Conservation (phyloP, 345 rosid species). For the Ricinus communis region DNA sequence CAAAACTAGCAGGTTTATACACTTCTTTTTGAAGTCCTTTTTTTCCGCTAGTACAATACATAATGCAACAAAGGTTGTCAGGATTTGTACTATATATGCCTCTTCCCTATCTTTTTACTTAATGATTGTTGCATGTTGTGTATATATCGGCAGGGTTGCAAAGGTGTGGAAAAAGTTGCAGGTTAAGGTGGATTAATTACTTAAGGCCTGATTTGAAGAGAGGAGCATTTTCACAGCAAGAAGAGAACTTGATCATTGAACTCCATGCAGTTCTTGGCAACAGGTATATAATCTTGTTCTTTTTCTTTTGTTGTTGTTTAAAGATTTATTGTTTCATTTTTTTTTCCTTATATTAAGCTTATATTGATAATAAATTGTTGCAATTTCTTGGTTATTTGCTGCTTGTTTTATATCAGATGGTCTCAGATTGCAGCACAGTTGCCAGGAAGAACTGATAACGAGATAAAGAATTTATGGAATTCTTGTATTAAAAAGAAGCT, state of each 20-base stretch:
- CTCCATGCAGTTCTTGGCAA: conserved; percentile 77
- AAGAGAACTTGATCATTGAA: conserved; percentile 72
- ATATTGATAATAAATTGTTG: no score
- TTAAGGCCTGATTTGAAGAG: conserved; percentile 87
- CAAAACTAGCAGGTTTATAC: conserved; percentile 63
- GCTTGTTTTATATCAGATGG: conserved; percentile 19
- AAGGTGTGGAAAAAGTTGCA: conserved; percentile 82
- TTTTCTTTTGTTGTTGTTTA: no score
- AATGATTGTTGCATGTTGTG: neutral
- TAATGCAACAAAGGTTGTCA: conserved; percentile 1
- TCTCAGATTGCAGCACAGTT: conserved; percentile 35
- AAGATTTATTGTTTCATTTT: no score
- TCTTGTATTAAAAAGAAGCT: conserved; percentile 34
- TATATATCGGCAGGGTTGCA: conserved; percentile 49
- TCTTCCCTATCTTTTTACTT: neutral
- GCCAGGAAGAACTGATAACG: conserved; percentile 33
- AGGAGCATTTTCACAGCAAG: conserved; percentile 78
- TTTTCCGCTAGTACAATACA: no score
- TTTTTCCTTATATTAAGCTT: no score
- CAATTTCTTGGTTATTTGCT: no score
- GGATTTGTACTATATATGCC: neutral
- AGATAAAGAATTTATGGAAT: conserved; percentile 35
- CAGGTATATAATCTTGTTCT: conserved; percentile 46
- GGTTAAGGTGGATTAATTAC: conserved; percentile 83
- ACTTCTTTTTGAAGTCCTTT: no score